These are phyloP conservation scores for Tetracladium marchalianum DNA, from an alignment of 495 filamentous ascomycete genomes.

Conservation along the genomic window DNA sequence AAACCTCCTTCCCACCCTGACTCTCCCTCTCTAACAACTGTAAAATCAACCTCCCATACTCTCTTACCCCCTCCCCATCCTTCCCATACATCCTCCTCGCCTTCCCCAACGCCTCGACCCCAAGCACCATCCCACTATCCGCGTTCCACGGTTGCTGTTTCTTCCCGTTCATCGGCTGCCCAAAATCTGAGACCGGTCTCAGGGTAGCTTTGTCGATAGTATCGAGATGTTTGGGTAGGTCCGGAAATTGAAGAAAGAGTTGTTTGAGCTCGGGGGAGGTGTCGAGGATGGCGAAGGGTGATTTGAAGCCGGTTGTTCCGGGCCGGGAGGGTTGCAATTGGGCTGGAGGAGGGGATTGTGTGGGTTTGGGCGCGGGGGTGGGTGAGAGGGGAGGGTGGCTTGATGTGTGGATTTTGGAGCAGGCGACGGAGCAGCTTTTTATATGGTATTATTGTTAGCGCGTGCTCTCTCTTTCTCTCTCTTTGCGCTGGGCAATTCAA, in stretches of 20 bases:
- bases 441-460: conserved; percentile 1
- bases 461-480: neutral
- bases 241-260: conserved; percentile 42
- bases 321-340: conserved; percentile 12
- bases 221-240: conserved; percentile 36
- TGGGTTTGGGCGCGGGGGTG: conserved; percentile 4
- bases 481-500: too few species aligned
- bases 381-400: conserved; percentile 22
- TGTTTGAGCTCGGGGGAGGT: conserved; percentile 34
- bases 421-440: conserved; percentile 57
- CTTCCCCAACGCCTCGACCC: conserved; percentile 24
- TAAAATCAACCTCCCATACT: conserved; percentile 34
- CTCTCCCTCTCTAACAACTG: conserved; percentile 22
- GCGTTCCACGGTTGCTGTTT: conserved; percentile 25
- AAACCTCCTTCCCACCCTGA: conserved; percentile 1
- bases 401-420: conserved; percentile 53
- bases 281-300: conserved; percentile 29
- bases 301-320: conserved; percentile 13
- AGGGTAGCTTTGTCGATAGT: conserved; percentile 44
- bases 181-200: conserved; percentile 16
- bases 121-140: conserved; percentile 29
- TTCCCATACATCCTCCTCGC: conserved; percentile 25
- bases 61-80: conserved; percentile 33
- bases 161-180: neutral
- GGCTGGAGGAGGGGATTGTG: conserved; percentile 7